Evolutionary conservation across 495 filamentous ascomycete species (phyloP).

Genomic region (Tuber borchii): DNA sequence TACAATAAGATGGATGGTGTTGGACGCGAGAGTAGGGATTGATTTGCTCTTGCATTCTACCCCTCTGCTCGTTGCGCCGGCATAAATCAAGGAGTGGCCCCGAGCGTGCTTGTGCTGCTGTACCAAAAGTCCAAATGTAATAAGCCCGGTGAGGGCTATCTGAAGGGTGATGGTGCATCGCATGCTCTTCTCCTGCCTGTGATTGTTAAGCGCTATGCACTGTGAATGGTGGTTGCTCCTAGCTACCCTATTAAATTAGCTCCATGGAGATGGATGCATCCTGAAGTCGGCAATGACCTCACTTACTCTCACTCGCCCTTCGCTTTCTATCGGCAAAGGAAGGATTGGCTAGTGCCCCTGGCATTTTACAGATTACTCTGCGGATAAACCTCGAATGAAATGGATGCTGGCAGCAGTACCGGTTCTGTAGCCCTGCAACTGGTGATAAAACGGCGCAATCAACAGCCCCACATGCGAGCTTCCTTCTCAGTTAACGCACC

Average conservation of each 20-base stretch:
- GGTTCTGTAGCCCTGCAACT: not conserved
- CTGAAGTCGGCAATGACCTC: not conserved
- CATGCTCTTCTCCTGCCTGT: not conserved
- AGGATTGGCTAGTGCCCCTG: not conserved
- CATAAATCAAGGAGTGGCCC: too few species aligned
- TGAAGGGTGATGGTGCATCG: not conserved
- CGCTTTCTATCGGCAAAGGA: not conserved
- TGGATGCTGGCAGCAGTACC: not conserved
- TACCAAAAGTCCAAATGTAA: not conserved
- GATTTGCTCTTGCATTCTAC: too few species aligned
- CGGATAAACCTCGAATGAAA: not conserved
- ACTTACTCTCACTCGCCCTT: not conserved
- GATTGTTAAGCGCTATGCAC: not conserved
- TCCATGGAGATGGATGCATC: not conserved
- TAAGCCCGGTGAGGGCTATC: not conserved
- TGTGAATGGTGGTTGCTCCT: not conserved
- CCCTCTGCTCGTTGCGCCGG: too few species aligned
- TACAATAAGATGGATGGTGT: not conserved
- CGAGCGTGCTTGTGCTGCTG: too few species aligned
- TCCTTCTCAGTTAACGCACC: not conserved
- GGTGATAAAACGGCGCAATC: not conserved
- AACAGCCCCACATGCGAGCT: not conserved
- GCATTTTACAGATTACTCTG: not conserved
- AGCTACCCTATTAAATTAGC: too few species aligned
- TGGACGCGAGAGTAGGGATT: not conserved